These are phyloP conservation scores for Arabidopsis suecica DNA, from an alignment of 345 rosid genomes.

Conservation along the genomic window DNA sequence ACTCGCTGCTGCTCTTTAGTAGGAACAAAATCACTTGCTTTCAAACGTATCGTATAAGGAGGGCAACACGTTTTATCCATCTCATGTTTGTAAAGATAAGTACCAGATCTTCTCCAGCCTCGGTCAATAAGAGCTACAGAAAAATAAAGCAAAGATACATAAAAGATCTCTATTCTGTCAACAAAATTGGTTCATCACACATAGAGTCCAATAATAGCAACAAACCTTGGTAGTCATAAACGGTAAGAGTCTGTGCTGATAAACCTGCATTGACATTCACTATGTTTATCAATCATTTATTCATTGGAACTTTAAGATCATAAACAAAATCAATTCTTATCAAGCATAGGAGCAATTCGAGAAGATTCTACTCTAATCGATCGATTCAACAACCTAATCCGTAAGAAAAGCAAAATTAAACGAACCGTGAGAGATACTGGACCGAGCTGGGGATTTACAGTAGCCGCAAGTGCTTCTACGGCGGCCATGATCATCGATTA, in stretches of 20 bases:
- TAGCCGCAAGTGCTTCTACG: conserved; percentile 68
- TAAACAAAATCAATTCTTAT: neutral
- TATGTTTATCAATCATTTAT: neutral
- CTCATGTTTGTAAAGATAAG: conserved; percentile 86
- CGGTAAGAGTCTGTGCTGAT: conserved; percentile 64
- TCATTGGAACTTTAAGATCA: neutral
- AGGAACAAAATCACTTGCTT: conserved; percentile 72
- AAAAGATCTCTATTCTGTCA: neutral
- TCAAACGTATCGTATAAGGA: conserved; percentile 88
- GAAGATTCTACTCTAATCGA: neutral
- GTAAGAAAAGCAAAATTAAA: conserved; percentile 5
- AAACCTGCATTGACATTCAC: conserved; percentile 58
- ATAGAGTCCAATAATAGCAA: neutral
- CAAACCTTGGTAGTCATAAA: conserved; percentile 94
- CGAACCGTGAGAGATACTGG: conserved; percentile 79
- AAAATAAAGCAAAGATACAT: neutral
- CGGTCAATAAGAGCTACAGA: conserved; percentile 81
- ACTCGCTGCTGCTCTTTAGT: conserved; percentile 85
- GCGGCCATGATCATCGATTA: conserved; percentile 63
- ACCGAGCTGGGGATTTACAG: conserved; percentile 58
- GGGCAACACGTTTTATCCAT: conserved; percentile 98
- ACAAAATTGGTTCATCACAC: conserved; percentile 21
- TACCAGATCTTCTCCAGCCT: conserved; percentile 95
- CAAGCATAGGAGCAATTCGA: neutral
- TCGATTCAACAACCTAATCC: conserved; percentile 13